Evolutionary conservation across 208 protist species (phyloP), one percentile per base, ranked within the genome.

Genomic region (Crithidia sp.): DNA sequence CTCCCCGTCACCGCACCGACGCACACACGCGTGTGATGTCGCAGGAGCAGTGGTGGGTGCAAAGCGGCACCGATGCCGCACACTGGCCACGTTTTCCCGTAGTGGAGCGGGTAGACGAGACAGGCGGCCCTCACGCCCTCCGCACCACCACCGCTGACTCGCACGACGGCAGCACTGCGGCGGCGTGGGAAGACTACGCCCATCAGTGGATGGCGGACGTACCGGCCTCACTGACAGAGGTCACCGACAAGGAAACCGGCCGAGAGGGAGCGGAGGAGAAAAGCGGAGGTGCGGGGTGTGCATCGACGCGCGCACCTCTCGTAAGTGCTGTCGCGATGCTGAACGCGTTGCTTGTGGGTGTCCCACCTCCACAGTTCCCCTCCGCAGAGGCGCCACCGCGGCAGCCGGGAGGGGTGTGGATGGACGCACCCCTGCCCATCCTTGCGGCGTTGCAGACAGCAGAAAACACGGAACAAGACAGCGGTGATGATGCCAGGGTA

Each of bases 311-410:
- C 6, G 14, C 50, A 17, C 50, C 50, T 55, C 50, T 59, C 2
- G 64, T 68, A 2, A 43, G 19, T 28, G 39, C 65, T 16, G 74
- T 68, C 3, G 74, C 74, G 13, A 50, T 63, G 52, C 66, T 78
- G 43, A 78, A 78, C 52, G 74, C 66, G 8, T 49, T 78, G 47
- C 66, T 78, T 7, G 74, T 78, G 41, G 67, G 74, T 49, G 5
- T 68, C 3, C 59, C 59, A 14, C 49, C 72, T 36, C 36, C 57
- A 5, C 53, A 28, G 28, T 28, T 28, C 28, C 28, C 28, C 28
- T 28, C 28, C 28, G 28, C 28, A 28, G 28, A 28, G 28, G 28
- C 28, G 28, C 28, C 28, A 28, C 28, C 28, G 28, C 28, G 28
- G 28, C 28, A 28, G 28, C 28, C 28, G 28, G 28, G 28, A 28